Base-by-base conservation (phyloP, 1,139 yeast genomes). In the Yamadazyma kanchanaburiensis region DNA sequence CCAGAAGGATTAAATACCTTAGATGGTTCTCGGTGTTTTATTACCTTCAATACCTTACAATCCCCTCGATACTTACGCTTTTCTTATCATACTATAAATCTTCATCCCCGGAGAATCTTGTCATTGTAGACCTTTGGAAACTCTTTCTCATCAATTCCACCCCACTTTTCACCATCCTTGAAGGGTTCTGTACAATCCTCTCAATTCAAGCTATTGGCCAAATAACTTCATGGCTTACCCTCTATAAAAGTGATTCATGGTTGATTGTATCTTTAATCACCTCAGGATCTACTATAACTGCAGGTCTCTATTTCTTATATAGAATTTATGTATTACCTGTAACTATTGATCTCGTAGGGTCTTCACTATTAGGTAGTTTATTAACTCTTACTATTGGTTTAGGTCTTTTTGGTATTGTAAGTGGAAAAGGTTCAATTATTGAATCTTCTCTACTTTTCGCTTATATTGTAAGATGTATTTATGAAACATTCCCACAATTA, bases 201-300 rank as follows among this genome's bases (percentile, higher is more conserved):
- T 80, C 88, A 17, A 86, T 91, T 39, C 98, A 91, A 58, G 88
- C 95, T 6, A 72, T 85, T 24, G 96, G 97, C 6, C 91, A 87
- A 51, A 77, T 86, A 6, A 72, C 86, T 32, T 71, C 75, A 39
- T 82, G 91, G 83, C 60, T 87, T 26, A 75, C 81, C n/a, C 64
- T 69, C 21, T 64, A 70, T 43, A 74, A 69, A 42, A 83, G 89
- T 7, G 94, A 85, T 49, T 65, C 78, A 22, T 86, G 95, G 94
- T 75, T 84, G 38, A 81, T 89, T 27, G 75, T 80, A 2, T 80
- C 85, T 38, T 70, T 91, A 29, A 59, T 87, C 30, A 68, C 79
- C 2, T 78, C 94, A 33, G 91, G 95, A 6, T 75, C 82, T 19
- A 75, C 84, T 22, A 74, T 87, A 24, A 80, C 96, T 0, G 75